Percentiles rank a stretch among this genome's conserved stretches.
These are phyloP conservation scores for Chaetoceros tenuissimus DNA, from an alignment of 108 stramenopile species.

Conservation along the genomic window DNA sequence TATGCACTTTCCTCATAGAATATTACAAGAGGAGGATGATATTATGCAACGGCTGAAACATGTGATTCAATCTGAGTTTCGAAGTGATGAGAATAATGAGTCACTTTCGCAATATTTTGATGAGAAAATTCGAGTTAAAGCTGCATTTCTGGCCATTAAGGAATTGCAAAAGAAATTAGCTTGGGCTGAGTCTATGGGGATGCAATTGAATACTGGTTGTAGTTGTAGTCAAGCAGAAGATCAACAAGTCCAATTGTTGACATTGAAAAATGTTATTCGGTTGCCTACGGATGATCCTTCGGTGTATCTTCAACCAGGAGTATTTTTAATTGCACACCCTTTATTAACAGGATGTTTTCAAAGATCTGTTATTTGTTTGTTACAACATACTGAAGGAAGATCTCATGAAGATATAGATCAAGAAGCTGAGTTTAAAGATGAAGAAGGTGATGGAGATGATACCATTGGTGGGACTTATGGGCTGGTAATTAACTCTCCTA, in stretches of 20 bases:
- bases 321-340: constrained; percentile 75
- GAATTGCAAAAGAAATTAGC: constrained; percentile 71
- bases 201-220: neutral
- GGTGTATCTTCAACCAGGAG: constrained; percentile 49
- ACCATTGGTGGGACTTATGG: constrained; percentile 64
- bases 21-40: constrained; percentile 5
- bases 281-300: constrained; percentile 19
- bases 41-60: constrained; percentile 12
- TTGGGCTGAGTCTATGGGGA: constrained; percentile 37
- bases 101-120: constrained; percentile 37
- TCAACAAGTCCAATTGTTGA: constrained; percentile 13
- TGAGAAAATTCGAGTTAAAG: constrained; percentile 26
- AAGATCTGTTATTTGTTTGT: constrained; percentile 59
- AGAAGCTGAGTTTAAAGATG: neutral
- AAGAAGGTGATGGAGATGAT: neutral
- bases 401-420: neutral
- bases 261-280: constrained; percentile 14
- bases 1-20: constrained; percentile 24
- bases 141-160: constrained; percentile 56
- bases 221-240: constrained; percentile 4
- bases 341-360: constrained; percentile 69
- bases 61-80: constrained; percentile 71
- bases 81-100: constrained; percentile 8
- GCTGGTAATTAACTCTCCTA: constrained; percentile 61
- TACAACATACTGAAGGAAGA: constrained; percentile 36